These are phyloP conservation scores for Pythium grandisporangium DNA, from an alignment of 352 stramenopile genomes.

Conservation along the genomic window DNA sequence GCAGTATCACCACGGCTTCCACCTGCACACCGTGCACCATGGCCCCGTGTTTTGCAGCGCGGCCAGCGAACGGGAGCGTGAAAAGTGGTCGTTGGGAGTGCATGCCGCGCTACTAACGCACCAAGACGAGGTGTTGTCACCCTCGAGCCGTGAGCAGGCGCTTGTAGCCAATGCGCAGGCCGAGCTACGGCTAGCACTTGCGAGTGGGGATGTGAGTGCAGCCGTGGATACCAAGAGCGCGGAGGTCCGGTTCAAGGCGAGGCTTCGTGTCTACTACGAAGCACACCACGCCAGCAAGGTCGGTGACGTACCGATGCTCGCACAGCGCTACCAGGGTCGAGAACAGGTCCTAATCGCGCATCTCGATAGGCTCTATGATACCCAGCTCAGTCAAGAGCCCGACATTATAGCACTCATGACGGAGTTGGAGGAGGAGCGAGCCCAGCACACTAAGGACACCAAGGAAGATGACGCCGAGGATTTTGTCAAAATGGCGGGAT, in stretches of 20 bases:
- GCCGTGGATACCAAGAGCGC: not conserved
- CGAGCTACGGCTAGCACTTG: not conserved
- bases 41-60: slow-evolving; percentile 58
- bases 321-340: slow-evolving; percentile 33
- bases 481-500: slow-evolving; percentile 30
- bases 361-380: slow-evolving; percentile 62
- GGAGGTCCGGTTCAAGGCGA: not conserved
- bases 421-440: slow-evolving; percentile 5
- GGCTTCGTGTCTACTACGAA: slow-evolving; percentile 38
- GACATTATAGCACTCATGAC: slow-evolving; percentile 21
- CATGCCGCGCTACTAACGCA: slow-evolving; percentile 39
- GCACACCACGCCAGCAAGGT: slow-evolving; percentile 56
- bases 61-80: slow-evolving; percentile 44
- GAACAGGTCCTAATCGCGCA: slow-evolving; percentile 48
- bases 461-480: slow-evolving; percentile 5
- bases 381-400: slow-evolving; percentile 20
- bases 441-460: no score
- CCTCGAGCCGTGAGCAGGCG: slow-evolving; percentile 14
- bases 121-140: slow-evolving; percentile 17
- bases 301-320: slow-evolving; percentile 41
- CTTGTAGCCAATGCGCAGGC: slow-evolving; percentile 1
- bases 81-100: slow-evolving; percentile 51
- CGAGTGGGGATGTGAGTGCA: not conserved
- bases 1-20: slow-evolving; percentile 65
- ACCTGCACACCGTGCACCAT: slow-evolving; percentile 49